phyloP scores from a whole-genome alignment of 2,329 filamentous ascomycete genomes.

The Curvularia spicifera region DNA sequence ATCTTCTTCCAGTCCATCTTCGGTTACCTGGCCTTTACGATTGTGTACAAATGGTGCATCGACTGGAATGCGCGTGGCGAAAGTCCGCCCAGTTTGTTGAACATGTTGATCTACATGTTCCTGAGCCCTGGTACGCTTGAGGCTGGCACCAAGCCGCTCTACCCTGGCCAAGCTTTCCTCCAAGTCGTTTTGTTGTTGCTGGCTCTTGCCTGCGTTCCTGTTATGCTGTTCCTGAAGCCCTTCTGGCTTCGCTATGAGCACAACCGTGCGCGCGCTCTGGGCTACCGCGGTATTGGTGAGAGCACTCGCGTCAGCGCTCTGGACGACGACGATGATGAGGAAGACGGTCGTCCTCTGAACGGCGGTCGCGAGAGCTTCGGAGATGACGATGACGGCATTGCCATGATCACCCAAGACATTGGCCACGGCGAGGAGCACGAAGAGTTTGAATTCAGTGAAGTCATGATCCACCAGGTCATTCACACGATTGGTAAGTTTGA shows the following conservation, averaged over 20 bases:
- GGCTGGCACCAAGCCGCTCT: constrained; percentile 68
- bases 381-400: constrained; percentile 80
- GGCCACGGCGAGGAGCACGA: constrained; percentile 77
- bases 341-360: constrained; percentile 59
- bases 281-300: constrained; percentile 93
- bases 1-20: constrained; percentile 99
- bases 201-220: constrained; percentile 84
- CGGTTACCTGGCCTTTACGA: constrained; percentile 90
- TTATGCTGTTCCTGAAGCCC: constrained; percentile 93
- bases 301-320: constrained; percentile 85
- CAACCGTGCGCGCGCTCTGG: constrained; percentile 83
- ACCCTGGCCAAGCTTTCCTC: constrained; percentile 75
- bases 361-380: constrained; percentile 69
- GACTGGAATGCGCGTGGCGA: constrained; percentile 76
- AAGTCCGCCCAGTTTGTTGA: constrained; percentile 84
- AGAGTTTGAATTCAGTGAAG: constrained; percentile 95
- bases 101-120: constrained; percentile 99
- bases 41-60: constrained; percentile 95
- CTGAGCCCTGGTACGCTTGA: constrained; percentile 79
- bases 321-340: constrained; percentile 75
- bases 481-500: constrained; percentile 87
- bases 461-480: constrained; percentile 99
- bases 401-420: constrained; percentile 88
- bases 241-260: constrained; percentile 94
- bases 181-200: constrained; percentile 81